A percentile compares a stretch with the other conserved stretches of the same genome.
Conservation (phyloP, 2,329 filamentous ascomycete species). For the Penicillium digitatum region DNA sequence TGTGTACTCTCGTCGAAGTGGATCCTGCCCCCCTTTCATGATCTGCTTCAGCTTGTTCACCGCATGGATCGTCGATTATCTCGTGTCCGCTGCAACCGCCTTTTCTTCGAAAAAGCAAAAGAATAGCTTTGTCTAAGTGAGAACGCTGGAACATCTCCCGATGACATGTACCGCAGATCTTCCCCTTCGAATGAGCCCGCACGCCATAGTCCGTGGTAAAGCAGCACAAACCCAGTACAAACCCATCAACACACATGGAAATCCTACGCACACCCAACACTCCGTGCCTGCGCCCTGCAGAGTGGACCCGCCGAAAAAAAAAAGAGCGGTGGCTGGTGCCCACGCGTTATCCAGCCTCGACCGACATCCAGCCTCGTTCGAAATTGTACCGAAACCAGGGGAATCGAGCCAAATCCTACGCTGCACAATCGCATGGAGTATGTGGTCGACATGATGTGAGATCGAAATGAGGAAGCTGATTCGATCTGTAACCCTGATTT, state of each 20-base stretch:
- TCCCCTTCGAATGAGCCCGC: neutral
- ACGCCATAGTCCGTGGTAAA: neutral
- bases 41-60: slow-evolving; percentile 1
- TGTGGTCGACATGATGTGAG: slow-evolving; percentile 14
- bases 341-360: slow-evolving; percentile 6
- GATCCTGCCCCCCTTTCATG: slow-evolving; percentile 4
- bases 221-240: neutral
- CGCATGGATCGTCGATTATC: slow-evolving; percentile 11
- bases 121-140: neutral
- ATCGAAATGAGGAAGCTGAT: slow-evolving; percentile 10
- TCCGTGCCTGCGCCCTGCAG: slow-evolving; percentile 18
- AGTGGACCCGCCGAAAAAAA: slow-evolving; percentile 1
- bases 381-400: neutral
- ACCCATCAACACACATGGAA: neutral
- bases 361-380: slow-evolving; percentile 4
- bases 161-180: neutral
- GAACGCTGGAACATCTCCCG: neutral
- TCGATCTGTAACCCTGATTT: slow-evolving; percentile 8
- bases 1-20: neutral
- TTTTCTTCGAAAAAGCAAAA: neutral
- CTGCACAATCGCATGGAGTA: neutral
- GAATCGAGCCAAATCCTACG: neutral
- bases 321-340: neutral
- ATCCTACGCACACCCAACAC: slow-evolving; percentile 1
- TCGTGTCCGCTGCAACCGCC: slow-evolving; percentile 24